A percentile compares a stretch with the other conserved stretches of the same genome.
Evolutionary conservation across 495 filamentous ascomycete species (phyloP).

Genomic region (Parathielavia hyrcaniae): DNA sequence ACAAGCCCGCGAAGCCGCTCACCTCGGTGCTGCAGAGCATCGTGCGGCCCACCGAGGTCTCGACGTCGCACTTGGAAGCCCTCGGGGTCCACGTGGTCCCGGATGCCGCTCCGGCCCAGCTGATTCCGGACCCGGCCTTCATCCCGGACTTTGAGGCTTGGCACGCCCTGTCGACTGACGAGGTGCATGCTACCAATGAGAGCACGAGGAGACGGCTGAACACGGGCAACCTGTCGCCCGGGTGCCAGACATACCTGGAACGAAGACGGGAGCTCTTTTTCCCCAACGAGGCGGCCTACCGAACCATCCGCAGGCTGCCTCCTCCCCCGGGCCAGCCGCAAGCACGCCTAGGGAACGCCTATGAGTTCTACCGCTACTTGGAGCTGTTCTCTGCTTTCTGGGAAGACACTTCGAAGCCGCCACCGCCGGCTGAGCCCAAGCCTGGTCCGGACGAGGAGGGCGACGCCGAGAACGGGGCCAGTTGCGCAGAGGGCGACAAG

Average conservation of each 20-base stretch:
- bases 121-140: slow-evolving; percentile 44
- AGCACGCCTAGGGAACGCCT: slow-evolving; percentile 49
- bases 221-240: slow-evolving; percentile 45
- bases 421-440: slow-evolving; percentile 6
- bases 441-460: slow-evolving; percentile 10
- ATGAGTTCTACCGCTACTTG: slow-evolving; percentile 52
- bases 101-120: slow-evolving; percentile 38
- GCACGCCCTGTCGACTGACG: slow-evolving; percentile 41
- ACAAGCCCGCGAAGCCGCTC: slow-evolving; percentile 30
- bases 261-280: slow-evolving; percentile 47
- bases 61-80: slow-evolving; percentile 42
- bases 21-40: slow-evolving; percentile 42
- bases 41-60: slow-evolving; percentile 44
- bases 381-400: slow-evolving; percentile 48
- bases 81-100: slow-evolving; percentile 46
- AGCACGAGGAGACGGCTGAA: slow-evolving; percentile 39
- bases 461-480: slow-evolving; percentile 24
- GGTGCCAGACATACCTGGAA: slow-evolving; percentile 47
- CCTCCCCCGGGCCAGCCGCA: slow-evolving; percentile 42
- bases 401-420: slow-evolving; percentile 46
- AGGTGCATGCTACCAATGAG: slow-evolving; percentile 38
- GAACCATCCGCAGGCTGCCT: slow-evolving; percentile 47
- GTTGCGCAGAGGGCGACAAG: slow-evolving; percentile 20
- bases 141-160: slow-evolving; percentile 45
- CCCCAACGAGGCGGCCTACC: slow-evolving; percentile 46